Conservation (phyloP, 2,329 filamentous ascomycete species). For the Cryphonectria japonica region DNA sequence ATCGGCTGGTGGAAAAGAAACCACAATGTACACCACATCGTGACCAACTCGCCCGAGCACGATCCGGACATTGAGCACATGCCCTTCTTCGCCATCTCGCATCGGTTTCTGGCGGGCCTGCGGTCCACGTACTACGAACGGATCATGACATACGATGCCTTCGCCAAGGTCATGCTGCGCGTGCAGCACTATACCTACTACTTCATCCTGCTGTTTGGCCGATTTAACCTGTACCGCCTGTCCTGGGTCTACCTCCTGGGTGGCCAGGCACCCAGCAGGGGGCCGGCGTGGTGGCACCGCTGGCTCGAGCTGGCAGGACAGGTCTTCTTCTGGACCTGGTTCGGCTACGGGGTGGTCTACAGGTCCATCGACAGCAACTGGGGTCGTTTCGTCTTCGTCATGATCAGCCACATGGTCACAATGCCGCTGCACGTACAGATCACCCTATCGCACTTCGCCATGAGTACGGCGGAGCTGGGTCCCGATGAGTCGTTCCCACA, state of each 20-base stretch:
- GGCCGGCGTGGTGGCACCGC: conserved; percentile 81
- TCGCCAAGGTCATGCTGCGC: conserved; percentile 71
- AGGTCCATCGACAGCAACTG: conserved; percentile 69
- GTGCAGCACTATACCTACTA: conserved; percentile 85
- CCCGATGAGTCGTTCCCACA: conserved; percentile 85
- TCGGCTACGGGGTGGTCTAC: conserved; percentile 81
- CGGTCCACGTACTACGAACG: conserved; percentile 83
- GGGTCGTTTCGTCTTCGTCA: conserved; percentile 72
- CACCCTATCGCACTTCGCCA: conserved; percentile 88
- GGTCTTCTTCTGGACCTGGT: conserved; percentile 84
- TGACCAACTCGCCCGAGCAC: conserved; percentile 93
- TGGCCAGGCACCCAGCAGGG: conserved; percentile 72
- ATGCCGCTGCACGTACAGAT: conserved; percentile 88
- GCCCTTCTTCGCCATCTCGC: conserved; percentile 85
- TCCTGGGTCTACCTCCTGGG: conserved; percentile 78
- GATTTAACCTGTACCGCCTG: conserved; percentile 84
- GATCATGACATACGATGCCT: conserved; percentile 75
- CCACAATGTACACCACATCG: conserved; percentile 95
- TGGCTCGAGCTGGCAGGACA: conserved; percentile 80
- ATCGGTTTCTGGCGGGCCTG: conserved; percentile 74
- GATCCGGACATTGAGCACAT: conserved; percentile 94
- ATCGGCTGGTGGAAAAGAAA: conserved; percentile 97
- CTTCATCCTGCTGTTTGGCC: conserved; percentile 75
- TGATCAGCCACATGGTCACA: conserved; percentile 80
- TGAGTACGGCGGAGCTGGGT: conserved; percentile 87